Evolutionary conservation across 2,329 filamentous ascomycete genomes (phyloP).

Genomic region (Hymenoscyphus fraxineus): DNA sequence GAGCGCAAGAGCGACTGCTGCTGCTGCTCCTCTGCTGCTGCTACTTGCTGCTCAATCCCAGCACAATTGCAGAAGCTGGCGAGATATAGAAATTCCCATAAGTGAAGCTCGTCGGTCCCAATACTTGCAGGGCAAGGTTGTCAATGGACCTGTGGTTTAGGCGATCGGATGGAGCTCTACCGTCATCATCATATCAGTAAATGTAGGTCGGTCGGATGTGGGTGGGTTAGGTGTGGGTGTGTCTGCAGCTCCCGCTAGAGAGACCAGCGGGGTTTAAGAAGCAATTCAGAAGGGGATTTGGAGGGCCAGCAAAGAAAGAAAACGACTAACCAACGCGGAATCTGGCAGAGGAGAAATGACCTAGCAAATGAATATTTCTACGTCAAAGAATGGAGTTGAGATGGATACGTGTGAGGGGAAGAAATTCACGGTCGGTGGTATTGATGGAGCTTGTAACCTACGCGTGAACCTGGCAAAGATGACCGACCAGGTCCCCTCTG

Average conservation of each 20-base stretch:
- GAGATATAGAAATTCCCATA: background rate
- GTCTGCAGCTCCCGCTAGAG: background rate
- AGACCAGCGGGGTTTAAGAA: background rate
- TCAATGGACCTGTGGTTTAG: conserved; percentile 7
- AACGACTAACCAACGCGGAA: background rate
- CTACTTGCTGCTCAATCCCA: conserved; percentile 9
- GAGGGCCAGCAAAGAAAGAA: background rate
- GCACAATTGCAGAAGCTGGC: conserved; percentile 18
- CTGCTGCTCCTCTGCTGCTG: background rate
- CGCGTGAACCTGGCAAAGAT: background rate
- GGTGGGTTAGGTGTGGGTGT: background rate
- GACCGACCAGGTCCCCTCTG: background rate
- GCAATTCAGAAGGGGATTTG: background rate
- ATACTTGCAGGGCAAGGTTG: conserved; percentile 4
- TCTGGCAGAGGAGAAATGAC: background rate
- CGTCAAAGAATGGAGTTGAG: background rate
- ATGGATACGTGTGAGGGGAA: background rate
- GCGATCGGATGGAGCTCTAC: conserved; percentile 4
- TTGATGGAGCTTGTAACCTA: background rate
- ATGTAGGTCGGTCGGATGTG: background rate
- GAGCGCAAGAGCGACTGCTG: conserved; percentile 23
- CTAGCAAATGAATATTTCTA: background rate
- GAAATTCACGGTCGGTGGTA: background rate
- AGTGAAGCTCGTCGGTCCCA: background rate
- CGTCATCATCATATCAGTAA: background rate